Conservation (phyloP, 495 filamentous ascomycete genomes). For the Bathelium albidoporum region DNA sequence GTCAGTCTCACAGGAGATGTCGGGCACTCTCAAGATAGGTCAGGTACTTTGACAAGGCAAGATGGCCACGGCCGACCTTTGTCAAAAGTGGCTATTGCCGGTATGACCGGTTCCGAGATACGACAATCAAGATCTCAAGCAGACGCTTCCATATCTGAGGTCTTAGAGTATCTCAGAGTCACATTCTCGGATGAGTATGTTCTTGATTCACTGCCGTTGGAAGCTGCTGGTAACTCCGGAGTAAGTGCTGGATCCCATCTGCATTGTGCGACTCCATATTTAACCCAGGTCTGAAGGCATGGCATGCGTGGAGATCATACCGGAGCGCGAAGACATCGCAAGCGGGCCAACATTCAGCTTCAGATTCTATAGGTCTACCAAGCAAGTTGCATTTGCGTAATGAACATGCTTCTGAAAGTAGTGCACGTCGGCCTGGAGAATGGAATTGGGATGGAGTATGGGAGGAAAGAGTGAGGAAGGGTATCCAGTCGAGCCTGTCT, state of each 20-base stretch:
- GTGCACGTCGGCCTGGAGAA: conserved; percentile 54
- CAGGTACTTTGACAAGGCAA: neutral
- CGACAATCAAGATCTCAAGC: neutral
- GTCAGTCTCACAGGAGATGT: neutral
- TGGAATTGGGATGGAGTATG: conserved; percentile 98
- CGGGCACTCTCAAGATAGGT: neutral
- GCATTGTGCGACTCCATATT: neutral
- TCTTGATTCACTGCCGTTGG: conserved; percentile 67
- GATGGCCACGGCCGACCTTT: neutral
- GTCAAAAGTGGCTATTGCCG: neutral
- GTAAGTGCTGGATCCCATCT: conserved; percentile 40
- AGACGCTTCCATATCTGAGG: conserved; percentile 40
- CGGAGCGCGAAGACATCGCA: neutral
- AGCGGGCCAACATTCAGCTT: neutral
- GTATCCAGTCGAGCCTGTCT: conserved; percentile 62
- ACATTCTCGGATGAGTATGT: conserved; percentile 68
- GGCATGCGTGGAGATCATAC: conserved; percentile 22
- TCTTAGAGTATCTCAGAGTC: conserved; percentile 71
- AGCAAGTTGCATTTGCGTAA: conserved; percentile 5
- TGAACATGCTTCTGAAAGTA: conserved; percentile 12
- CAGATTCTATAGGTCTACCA: neutral
- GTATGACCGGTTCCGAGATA: neutral
- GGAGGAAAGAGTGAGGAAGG: conserved; percentile 70
- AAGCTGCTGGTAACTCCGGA: conserved; percentile 74
- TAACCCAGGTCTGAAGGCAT: conserved; percentile 8